A percentile compares a stretch with the other conserved stretches of the same genome.
Conservation (phyloP, 139 green algal species). For the Closterium sp. region DNA sequence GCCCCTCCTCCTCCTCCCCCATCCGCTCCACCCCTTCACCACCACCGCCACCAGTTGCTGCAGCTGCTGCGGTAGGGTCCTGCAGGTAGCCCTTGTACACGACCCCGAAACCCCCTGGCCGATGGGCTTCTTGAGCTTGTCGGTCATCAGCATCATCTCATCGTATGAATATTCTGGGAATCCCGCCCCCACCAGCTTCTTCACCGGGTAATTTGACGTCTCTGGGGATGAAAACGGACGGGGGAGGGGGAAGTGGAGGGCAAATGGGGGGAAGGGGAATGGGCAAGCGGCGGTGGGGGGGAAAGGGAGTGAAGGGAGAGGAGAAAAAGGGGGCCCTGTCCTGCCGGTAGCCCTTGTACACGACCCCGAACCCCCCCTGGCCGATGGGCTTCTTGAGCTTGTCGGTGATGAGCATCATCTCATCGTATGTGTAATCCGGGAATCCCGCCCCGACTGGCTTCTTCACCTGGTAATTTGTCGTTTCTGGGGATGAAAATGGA, state of each 20-base stretch:
- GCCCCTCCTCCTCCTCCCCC: not conserved
- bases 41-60: not conserved
- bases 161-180: not conserved
- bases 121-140: not conserved
- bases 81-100: slow-evolving; percentile 19
- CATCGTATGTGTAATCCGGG: not conserved
- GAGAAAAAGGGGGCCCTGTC: too few species aligned
- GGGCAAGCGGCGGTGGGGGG: too few species aligned
- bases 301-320: too few species aligned
- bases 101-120: slow-evolving; percentile 8
- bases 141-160: slow-evolving; percentile 1
- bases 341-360: slow-evolving; percentile 14
- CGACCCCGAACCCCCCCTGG: not conserved
- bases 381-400: not conserved
- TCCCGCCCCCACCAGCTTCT: not conserved
- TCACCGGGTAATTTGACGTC: not conserved
- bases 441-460: not conserved
- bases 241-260: too few species aligned
- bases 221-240: not conserved
- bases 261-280: not conserved
- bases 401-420: not conserved
- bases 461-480: not conserved
- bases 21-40: not conserved
- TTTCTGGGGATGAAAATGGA: too few species aligned
- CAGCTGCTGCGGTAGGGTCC: not conserved